Percentiles rank a stretch among this genome's conserved stretches.
Evolutionary conservation across 495 filamentous ascomycete genomes (phyloP).

Genomic region (Trichoderma reesei): DNA sequence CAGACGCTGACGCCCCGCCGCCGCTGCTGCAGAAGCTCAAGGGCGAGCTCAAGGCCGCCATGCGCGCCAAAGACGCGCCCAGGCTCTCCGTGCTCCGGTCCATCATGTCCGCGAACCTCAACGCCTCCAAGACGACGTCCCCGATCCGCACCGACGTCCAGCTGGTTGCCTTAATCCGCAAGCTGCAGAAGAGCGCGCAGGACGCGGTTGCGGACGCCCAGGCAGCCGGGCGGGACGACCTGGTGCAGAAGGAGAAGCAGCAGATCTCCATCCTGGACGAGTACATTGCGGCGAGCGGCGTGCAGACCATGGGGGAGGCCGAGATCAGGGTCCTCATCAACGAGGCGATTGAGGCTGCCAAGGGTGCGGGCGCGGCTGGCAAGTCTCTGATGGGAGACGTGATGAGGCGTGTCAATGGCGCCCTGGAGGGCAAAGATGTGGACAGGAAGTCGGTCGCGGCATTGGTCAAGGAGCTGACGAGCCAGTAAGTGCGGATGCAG

Average conservation of each 20-base stretch:
- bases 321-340: slow-evolving; percentile 31
- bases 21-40: slow-evolving; percentile 38
- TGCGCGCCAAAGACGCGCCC: slow-evolving; percentile 47
- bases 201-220: slow-evolving; percentile 40
- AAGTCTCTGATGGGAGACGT: slow-evolving; percentile 21
- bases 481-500: neutral
- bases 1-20: slow-evolving; percentile 17
- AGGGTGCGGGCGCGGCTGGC: slow-evolving; percentile 17
- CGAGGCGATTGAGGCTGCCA: slow-evolving; percentile 24
- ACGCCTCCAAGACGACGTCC: slow-evolving; percentile 46
- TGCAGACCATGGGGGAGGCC: slow-evolving; percentile 30
- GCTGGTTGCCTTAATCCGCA: slow-evolving; percentile 43
- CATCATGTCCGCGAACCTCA: slow-evolving; percentile 43
- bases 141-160: slow-evolving; percentile 48
- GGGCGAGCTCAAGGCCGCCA: slow-evolving; percentile 48
- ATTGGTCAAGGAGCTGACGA: slow-evolving; percentile 23
- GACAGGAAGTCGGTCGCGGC: slow-evolving; percentile 25
- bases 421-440: slow-evolving; percentile 29
- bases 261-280: slow-evolving; percentile 38
- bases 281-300: slow-evolving; percentile 35
- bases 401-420: slow-evolving; percentile 28
- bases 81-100: slow-evolving; percentile 44
- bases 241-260: slow-evolving; percentile 43
- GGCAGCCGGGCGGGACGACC: slow-evolving; percentile 40
- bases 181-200: slow-evolving; percentile 26